These are phyloP conservation scores for Phtheirospermum japonicum DNA, from an alignment of 257 asterid genomes.

Conservation along the genomic window DNA sequence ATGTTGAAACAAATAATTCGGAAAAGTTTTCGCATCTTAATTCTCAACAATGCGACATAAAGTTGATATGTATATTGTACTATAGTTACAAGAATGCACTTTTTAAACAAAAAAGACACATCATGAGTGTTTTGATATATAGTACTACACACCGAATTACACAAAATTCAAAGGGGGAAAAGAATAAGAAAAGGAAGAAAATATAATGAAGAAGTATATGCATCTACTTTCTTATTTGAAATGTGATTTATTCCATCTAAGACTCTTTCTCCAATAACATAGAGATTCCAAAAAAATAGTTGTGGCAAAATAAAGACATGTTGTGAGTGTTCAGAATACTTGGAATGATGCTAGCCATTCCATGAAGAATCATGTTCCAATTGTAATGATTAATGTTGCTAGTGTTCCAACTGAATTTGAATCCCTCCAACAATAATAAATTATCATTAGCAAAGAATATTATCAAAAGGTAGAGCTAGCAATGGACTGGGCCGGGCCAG, in stretches of 20 bases:
- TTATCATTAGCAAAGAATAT: background rate
- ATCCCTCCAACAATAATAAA: slow-evolving; percentile 48
- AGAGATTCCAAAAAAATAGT: slow-evolving; percentile 81
- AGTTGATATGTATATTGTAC: no score
- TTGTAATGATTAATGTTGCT: slow-evolving; percentile 86
- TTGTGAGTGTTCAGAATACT: slow-evolving; percentile 77
- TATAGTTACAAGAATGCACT: no score
- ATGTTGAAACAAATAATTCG: no score
- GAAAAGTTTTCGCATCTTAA: no score
- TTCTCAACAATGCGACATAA: no score
- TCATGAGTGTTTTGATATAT: no score
- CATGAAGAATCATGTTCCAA: slow-evolving; percentile 85
- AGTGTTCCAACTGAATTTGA: slow-evolving; percentile 90
- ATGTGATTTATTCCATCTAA: slow-evolving; percentile 31
- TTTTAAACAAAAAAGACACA: no score
- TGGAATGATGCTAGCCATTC: slow-evolving; percentile 93
- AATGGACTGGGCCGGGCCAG: no score
- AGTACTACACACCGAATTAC: no score
- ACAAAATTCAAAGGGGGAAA: no score
- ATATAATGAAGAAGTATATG: background rate
- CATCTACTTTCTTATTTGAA: background rate
- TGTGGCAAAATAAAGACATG: slow-evolving; percentile 80
- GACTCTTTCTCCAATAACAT: slow-evolving; percentile 85
- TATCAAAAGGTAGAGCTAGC: background rate
- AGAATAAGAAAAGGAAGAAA: no score